Evolutionary conservation across 2,329 filamentous ascomycete species (phyloP).

Genomic region (Trichoderma atrobrunneum): DNA sequence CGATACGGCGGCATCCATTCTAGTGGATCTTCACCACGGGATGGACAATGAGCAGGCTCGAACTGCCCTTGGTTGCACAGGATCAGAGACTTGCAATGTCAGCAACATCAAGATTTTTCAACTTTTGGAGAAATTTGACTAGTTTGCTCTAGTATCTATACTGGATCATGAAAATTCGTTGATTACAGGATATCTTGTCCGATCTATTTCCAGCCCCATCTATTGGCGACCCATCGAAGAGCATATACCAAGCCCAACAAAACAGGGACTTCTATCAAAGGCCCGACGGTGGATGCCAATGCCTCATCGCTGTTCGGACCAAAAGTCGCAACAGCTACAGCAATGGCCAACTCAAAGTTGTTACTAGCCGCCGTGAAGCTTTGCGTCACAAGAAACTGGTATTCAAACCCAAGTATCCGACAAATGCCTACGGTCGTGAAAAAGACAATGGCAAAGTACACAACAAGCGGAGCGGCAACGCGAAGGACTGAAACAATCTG

Average conservation of each 20-base stretch:
- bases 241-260: slow-evolving; percentile 74
- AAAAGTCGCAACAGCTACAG: slow-evolving; percentile 79
- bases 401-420: slow-evolving; percentile 68
- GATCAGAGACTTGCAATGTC: slow-evolving; percentile 14
- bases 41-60: slow-evolving; percentile 13
- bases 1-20: slow-evolving; percentile 18
- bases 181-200: too few species aligned
- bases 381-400: slow-evolving; percentile 69
- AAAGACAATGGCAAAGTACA: slow-evolving; percentile 80
- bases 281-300: slow-evolving; percentile 77
- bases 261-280: slow-evolving; percentile 83
- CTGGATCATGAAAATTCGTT: background rate
- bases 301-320: slow-evolving; percentile 77
- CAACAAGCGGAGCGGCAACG: slow-evolving; percentile 74
- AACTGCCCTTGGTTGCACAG: slow-evolving; percentile 15
- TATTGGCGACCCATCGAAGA: slow-evolving; percentile 56
- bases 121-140: slow-evolving; percentile 10
- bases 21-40: slow-evolving; percentile 14
- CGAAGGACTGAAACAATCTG: slow-evolving; percentile 81
- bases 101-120: slow-evolving; percentile 20
- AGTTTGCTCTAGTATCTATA: background rate
- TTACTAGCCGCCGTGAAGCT: slow-evolving; percentile 90
- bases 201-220: slow-evolving; percentile 50
- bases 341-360: slow-evolving; percentile 90
- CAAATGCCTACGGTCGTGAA: slow-evolving; percentile 62